Evolutionary conservation across 371 early-diverging fungal species (phyloP).

Genomic region (Apophysomyces sp.): DNA sequence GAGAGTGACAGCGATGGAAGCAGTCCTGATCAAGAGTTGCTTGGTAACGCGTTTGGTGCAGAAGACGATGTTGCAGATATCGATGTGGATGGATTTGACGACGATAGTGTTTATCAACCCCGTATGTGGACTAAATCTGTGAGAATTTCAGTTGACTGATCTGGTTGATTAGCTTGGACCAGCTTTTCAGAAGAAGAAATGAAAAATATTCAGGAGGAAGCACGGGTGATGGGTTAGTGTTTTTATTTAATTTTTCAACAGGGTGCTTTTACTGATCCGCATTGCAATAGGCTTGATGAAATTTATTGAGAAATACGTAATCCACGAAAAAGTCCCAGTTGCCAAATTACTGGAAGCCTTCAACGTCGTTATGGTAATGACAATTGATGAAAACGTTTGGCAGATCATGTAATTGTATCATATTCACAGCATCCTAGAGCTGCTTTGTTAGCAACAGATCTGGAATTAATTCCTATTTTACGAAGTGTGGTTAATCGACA

Average conservation of each 20-base stretch:
- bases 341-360: slow-evolving; percentile 60
- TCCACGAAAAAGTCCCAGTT: slow-evolving; percentile 44
- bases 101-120: slow-evolving; percentile 18
- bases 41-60: slow-evolving; percentile 25
- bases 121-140: slow-evolving; percentile 5
- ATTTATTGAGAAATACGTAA: slow-evolving; percentile 57
- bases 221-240: slow-evolving; percentile 27
- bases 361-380: slow-evolving; percentile 35
- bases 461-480: slow-evolving; percentile 55
- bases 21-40: slow-evolving; percentile 16
- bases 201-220: slow-evolving; percentile 33
- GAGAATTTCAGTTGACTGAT: background rate
- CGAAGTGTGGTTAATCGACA: slow-evolving; percentile 48
- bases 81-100: slow-evolving; percentile 33
- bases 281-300: slow-evolving; percentile 29
- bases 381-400: background rate
- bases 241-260: background rate
- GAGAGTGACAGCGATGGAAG: slow-evolving; percentile 14
- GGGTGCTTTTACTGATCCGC: background rate
- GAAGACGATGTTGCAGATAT: slow-evolving; percentile 33
- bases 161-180: slow-evolving; percentile 29
- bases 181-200: slow-evolving; percentile 40
- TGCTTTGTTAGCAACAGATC: slow-evolving; percentile 29
- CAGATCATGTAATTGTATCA: background rate
- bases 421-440: slow-evolving; percentile 37